phyloP scores from a whole-genome alignment of 2,329 filamentous ascomycete species.

The Chaetoscypha palmicola region DNA sequence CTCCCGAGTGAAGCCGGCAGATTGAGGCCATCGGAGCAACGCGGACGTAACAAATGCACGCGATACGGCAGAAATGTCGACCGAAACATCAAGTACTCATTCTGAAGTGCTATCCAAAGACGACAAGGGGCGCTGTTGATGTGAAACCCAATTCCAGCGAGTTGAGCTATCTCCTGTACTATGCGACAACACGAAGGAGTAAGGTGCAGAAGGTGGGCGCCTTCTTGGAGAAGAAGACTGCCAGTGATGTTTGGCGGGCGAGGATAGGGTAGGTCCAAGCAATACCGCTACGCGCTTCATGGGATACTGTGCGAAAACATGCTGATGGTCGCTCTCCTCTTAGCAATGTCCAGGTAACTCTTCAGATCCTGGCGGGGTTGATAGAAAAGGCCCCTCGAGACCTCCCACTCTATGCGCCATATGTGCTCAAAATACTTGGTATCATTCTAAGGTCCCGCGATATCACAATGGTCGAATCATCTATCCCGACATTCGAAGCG shows the following conservation, averaged over 20 bases:
- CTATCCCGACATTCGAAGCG: slow-evolving; percentile 75
- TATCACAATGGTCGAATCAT: slow-evolving; percentile 88
- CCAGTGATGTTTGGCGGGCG: slow-evolving; percentile 81
- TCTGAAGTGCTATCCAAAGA: slow-evolving; percentile 92
- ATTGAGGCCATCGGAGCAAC: not conserved
- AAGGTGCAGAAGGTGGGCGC: slow-evolving; percentile 95
- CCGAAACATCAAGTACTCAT: slow-evolving; percentile 96
- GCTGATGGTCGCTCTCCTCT: slow-evolving; percentile 10
- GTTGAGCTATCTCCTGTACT: slow-evolving; percentile 93
- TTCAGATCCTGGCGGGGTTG: slow-evolving; percentile 84
- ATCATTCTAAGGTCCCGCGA: slow-evolving; percentile 79
- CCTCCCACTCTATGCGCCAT: slow-evolving; percentile 78
- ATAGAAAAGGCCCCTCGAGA: slow-evolving; percentile 91
- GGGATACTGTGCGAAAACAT: not conserved
- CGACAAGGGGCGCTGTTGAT: slow-evolving; percentile 83
- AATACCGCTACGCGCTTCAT: not conserved
- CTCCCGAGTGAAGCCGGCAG: slow-evolving; percentile 3
- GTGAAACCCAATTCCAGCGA: slow-evolving; percentile 96
- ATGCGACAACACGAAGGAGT: slow-evolving; percentile 85
- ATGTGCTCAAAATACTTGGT: slow-evolving; percentile 77
- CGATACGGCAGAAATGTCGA: slow-evolving; percentile 62
- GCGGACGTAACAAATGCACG: slow-evolving; percentile 45
- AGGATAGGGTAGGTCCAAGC: slow-evolving; percentile 67
- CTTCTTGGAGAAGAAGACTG: slow-evolving; percentile 91
- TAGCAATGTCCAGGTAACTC: slow-evolving; percentile 88